Evolutionary conservation across 495 filamentous ascomycete species (phyloP).

Genomic region (Chlorociboria aeruginascens): DNA sequence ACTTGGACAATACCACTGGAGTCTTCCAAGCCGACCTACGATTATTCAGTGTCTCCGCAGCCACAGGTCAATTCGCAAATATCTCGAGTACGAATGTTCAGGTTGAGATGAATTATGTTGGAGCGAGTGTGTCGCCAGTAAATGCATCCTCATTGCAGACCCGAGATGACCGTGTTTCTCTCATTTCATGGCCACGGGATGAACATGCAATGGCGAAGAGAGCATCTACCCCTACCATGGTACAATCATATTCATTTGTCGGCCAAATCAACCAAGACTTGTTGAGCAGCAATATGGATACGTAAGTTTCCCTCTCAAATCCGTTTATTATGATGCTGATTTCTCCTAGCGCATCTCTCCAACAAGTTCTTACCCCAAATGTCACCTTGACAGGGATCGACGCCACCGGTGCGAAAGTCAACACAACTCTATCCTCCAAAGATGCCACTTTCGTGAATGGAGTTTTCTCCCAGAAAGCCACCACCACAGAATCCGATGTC

Average conservation of each 20-base stretch:
- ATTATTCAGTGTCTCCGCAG: slow-evolving; percentile 47
- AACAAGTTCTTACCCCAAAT: slow-evolving; percentile 48
- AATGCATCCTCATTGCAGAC: slow-evolving; percentile 17
- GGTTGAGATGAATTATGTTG: slow-evolving; percentile 44
- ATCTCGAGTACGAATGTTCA: slow-evolving; percentile 42
- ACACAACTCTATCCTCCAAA: slow-evolving; percentile 48
- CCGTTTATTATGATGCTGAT: slow-evolving; percentile 15
- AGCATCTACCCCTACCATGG: slow-evolving; percentile 19
- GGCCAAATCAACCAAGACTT: slow-evolving; percentile 36
- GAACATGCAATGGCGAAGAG: slow-evolving; percentile 5
- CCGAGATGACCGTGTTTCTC: slow-evolving; percentile 5
- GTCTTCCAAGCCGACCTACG: slow-evolving; percentile 61
- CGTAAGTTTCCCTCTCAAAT: slow-evolving; percentile 7
- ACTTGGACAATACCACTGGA: slow-evolving; percentile 47
- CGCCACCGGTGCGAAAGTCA: slow-evolving; percentile 31
- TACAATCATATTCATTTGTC: slow-evolving; percentile 41
- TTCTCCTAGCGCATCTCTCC: slow-evolving; percentile 33
- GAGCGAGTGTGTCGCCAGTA: slow-evolving; percentile 38
- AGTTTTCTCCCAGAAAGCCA: slow-evolving; percentile 32
- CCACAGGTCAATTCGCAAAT: slow-evolving; percentile 43
- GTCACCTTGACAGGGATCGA: slow-evolving; percentile 45
- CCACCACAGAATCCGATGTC: slow-evolving; percentile 31
- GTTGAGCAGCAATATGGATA: slow-evolving; percentile 21
- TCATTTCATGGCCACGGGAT: slow-evolving; percentile 18
- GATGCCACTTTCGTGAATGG: slow-evolving; percentile 60